A percentile compares a stretch with the other conserved stretches of the same genome.
phyloP scores from a whole-genome alignment of 2,329 filamentous ascomycete species.

The Didymella keratinophila region DNA sequence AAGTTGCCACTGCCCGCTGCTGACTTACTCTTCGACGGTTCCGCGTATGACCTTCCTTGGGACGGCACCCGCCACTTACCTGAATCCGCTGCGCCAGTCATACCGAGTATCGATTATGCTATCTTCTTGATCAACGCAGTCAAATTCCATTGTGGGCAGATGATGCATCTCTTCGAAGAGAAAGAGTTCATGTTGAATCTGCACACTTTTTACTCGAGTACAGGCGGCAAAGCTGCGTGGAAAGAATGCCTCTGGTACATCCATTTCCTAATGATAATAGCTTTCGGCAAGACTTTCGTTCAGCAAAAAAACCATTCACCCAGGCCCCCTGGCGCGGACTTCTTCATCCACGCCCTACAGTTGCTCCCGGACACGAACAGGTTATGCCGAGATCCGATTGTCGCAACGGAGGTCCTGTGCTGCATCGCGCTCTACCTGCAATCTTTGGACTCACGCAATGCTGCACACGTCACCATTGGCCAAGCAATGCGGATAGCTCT shows the following conservation, averaged over 20 bases:
- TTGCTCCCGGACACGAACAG: slow-evolving; percentile 59
- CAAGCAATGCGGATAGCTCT: slow-evolving; percentile 61
- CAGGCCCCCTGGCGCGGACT: slow-evolving; percentile 62
- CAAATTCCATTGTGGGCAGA: slow-evolving; percentile 63
- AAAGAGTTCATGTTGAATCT: slow-evolving; percentile 58
- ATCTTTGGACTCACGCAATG: slow-evolving; percentile 58
- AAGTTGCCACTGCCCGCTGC: slow-evolving; percentile 54
- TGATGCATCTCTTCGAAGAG: slow-evolving; percentile 65
- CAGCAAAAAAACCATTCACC: slow-evolving; percentile 44
- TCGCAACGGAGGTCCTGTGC: slow-evolving; percentile 60
- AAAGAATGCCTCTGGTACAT: slow-evolving; percentile 58
- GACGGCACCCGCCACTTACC: slow-evolving; percentile 50
- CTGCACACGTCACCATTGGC: slow-evolving; percentile 59
- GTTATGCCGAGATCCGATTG: slow-evolving; percentile 55
- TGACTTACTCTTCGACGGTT: slow-evolving; percentile 60
- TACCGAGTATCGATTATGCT: slow-evolving; percentile 62
- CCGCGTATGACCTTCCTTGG: slow-evolving; percentile 62
- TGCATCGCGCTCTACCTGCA: slow-evolving; percentile 63
- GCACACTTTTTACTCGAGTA: slow-evolving; percentile 52
- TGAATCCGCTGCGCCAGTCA: slow-evolving; percentile 45
- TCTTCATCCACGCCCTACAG: slow-evolving; percentile 68
- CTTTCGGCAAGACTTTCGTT: slow-evolving; percentile 64
- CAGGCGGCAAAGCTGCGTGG: slow-evolving; percentile 35
- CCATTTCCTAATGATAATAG: slow-evolving; percentile 62
- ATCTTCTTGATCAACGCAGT: slow-evolving; percentile 64